phyloP scores from a whole-genome alignment of 768 basidiomycete species.

The Lactarius hatsudake region DNA sequence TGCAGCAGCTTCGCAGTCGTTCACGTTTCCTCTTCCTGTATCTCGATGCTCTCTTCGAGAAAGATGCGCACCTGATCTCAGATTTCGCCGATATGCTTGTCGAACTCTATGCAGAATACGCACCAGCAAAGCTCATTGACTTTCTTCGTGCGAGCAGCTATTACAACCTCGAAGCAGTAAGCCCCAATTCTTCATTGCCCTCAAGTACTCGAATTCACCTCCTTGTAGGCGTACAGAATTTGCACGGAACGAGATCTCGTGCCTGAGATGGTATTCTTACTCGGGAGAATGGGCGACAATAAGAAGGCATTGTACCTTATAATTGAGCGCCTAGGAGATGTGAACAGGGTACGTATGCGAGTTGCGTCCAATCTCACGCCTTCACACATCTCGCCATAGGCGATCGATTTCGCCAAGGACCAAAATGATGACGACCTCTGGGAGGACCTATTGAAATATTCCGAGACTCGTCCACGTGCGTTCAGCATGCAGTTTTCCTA shows the following conservation, averaged over 20 bases:
- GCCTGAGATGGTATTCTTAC: slow-evolving; percentile 94
- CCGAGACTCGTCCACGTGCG: slow-evolving; percentile 87
- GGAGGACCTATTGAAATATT: slow-evolving; percentile 94
- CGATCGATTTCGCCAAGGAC: slow-evolving; percentile 97
- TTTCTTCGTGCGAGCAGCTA: slow-evolving; percentile 89
- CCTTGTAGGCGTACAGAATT: slow-evolving; percentile 76
- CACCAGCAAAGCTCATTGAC: slow-evolving; percentile 74
- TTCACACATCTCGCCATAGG: slow-evolving; percentile 1
- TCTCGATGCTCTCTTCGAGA: slow-evolving; percentile 84
- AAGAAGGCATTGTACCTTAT: slow-evolving; percentile 92
- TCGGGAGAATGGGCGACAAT: slow-evolving; percentile 97
- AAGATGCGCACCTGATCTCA: slow-evolving; percentile 75
- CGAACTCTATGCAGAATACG: slow-evolving; percentile 88
- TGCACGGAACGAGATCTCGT: slow-evolving; percentile 86
- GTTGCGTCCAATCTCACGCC: background rate
- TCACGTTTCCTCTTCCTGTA: slow-evolving; percentile 89
- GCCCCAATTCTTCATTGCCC: slow-evolving; percentile 13
- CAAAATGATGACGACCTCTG: slow-evolving; percentile 96
- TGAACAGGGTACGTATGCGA: slow-evolving; percentile 63
- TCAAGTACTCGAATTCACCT: background rate
- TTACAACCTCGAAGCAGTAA: slow-evolving; percentile 83
- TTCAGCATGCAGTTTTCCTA: slow-evolving; percentile 6
- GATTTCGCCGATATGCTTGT: slow-evolving; percentile 89
- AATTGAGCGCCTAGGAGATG: slow-evolving; percentile 92
- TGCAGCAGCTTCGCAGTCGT: slow-evolving; percentile 74